Percentiles rank a stretch among this genome's conserved stretches.
These are phyloP conservation scores for Pythium plurisporium DNA, from an alignment of 352 stramenopile species.

Conservation along the genomic window DNA sequence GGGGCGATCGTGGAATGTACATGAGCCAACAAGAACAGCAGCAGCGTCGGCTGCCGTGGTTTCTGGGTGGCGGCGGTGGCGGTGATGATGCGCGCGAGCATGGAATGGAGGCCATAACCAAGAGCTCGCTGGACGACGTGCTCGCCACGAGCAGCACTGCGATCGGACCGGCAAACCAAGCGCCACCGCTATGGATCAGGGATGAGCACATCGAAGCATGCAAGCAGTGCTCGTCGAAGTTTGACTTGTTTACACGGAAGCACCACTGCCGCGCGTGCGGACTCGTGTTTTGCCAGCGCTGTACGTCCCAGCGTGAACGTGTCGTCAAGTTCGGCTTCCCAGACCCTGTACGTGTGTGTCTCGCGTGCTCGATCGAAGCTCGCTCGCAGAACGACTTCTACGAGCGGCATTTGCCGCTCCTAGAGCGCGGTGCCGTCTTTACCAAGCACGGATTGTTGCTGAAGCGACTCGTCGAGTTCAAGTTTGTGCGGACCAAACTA, in stretches of 20 bases:
- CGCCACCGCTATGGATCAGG: conserved; percentile 55
- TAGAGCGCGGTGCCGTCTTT: conserved; percentile 59
- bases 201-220: conserved; percentile 52
- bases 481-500: conserved; percentile 53
- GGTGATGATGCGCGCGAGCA: background rate
- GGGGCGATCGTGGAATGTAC: conserved; percentile 35
- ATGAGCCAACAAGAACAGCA: conserved; percentile 26
- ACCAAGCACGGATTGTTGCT: conserved; percentile 65
- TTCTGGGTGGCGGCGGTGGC: conserved; percentile 4
- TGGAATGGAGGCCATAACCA: background rate
- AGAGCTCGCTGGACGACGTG: conserved; percentile 15
- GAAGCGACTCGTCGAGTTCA: conserved; percentile 49
- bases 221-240: conserved; percentile 37
- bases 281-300: conserved; percentile 51
- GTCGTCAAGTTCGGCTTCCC: conserved; percentile 65
- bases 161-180: conserved; percentile 26
- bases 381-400: conserved; percentile 62
- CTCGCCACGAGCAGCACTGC: conserved; percentile 9
- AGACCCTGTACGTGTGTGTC: conserved; percentile 56
- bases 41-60: conserved; percentile 20
- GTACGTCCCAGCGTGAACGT: conserved; percentile 40
- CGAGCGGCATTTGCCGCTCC: conserved; percentile 51
- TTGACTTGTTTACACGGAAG: conserved; percentile 82
- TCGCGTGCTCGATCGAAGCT: conserved; percentile 34
- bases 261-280: conserved; percentile 83